phyloP scores from a whole-genome alignment of 2,329 filamentous ascomycete species.

The Mycosphaerelloides madeirae region DNA sequence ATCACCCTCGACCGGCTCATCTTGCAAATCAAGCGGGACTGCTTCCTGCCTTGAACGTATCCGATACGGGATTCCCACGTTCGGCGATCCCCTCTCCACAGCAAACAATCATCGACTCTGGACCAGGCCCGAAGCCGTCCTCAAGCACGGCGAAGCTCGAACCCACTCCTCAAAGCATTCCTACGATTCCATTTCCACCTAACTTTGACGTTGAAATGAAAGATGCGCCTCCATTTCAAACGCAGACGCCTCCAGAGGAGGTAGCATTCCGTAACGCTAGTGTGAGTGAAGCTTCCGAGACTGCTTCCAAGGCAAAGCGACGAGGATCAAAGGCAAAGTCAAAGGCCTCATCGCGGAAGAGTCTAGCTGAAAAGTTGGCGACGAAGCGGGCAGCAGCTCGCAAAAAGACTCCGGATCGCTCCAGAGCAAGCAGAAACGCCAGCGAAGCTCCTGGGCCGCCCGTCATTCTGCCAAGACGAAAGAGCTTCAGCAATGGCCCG shows the following conservation, averaged over 20 bases:
- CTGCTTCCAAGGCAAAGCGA: slow-evolving; percentile 24
- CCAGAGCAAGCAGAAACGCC: slow-evolving; percentile 28
- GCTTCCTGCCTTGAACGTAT: slow-evolving; percentile 27
- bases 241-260: slow-evolving; percentile 40
- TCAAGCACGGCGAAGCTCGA: background rate
- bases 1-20: slow-evolving; percentile 21
- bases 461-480: slow-evolving; percentile 19
- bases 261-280: slow-evolving; percentile 19
- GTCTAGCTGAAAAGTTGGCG: slow-evolving; percentile 33
- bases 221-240: slow-evolving; percentile 28
- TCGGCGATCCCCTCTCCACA: slow-evolving; percentile 23
- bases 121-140: background rate
- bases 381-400: slow-evolving; percentile 24
- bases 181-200: background rate
- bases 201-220: slow-evolving; percentile 9
- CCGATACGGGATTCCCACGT: slow-evolving; percentile 10
- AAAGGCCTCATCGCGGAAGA: slow-evolving; percentile 34
- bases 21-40: slow-evolving; percentile 13
- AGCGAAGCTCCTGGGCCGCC: slow-evolving; percentile 4
- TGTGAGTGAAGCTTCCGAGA: slow-evolving; percentile 21
- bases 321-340: slow-evolving; percentile 46
- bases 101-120: slow-evolving; percentile 13
- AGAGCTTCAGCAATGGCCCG: slow-evolving; percentile 22
- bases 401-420: slow-evolving; percentile 33
- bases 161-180: background rate